Base-by-base conservation (phyloP, 352 stramenopile genomes). In the Nothophytophthora sp. region DNA sequence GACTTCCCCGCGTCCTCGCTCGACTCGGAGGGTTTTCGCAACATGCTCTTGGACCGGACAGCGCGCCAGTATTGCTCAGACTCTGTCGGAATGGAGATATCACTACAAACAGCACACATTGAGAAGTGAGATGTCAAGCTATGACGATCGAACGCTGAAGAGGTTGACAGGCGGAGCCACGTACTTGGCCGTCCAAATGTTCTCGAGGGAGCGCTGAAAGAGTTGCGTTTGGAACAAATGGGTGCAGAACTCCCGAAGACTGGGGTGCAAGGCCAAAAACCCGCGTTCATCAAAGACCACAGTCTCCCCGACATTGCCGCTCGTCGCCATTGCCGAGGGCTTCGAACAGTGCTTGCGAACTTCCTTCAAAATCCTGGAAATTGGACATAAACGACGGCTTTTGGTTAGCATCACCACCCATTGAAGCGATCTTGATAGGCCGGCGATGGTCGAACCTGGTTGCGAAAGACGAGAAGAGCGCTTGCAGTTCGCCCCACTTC, bases 151-250 rank as follows among this genome's bases (percentile, higher is more conserved):
- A 43, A 16, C 18, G 27, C 20, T 32, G n/a, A 13, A 4, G 30
- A n/a, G n/a, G n/a, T n/a, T n/a, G n/a, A n/a, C n/a, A n/a, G n/a
- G n/a, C n/a, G n/a, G n/a, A n/a, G n/a, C n/a, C n/a, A 43, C 52
- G 42, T 39, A 73, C 61, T 27, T 51, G 32, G 60, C 35, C 1
- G 42, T 15, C 35, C 42, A 49, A 25, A 66, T 70, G 12, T 61
- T 71, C 35, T 89, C 76, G 24, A 92, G 65, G 23, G 85, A 90
- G 3, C 72, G 67, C 43, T 90, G 73, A 36, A 92, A 92, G 20
- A 86, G 61, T 35, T 90, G 81, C 0, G 81, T 92, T 34, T 89
- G 72, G 43, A 92, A 90, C 5, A 92, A 61, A 22, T 88, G 72
- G 1, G 65, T 55, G 34, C 65, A 88, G 38, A 88, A 88, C 11